Conservation (phyloP, 805 yeast species). For the Brettanomyces anomalus region DNA sequence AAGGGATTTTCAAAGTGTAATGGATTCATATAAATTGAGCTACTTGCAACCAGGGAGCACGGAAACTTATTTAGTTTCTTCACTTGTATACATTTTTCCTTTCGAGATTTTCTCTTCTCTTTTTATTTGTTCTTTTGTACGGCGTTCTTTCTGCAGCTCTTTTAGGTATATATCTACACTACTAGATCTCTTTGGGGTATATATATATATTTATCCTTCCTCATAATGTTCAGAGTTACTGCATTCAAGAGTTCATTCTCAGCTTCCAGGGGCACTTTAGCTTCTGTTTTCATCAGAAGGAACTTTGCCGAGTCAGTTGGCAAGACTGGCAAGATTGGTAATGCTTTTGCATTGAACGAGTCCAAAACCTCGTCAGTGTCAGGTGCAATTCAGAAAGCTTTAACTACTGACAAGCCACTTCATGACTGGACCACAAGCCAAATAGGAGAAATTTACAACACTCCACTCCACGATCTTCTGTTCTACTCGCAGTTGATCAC, state of each 20-base stretch:
- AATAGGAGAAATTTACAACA: conserved; percentile 48
- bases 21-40: background rate
- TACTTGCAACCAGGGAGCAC: background rate
- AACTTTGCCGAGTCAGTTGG: too few relatives aligned
- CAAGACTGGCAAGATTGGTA: too few relatives aligned
- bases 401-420: conserved; percentile 22
- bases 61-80: background rate
- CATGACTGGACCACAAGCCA: conserved; percentile 53
- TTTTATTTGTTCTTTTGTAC: too few relatives aligned
- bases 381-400: conserved; percentile 14
- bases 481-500: conserved; percentile 58
- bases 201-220: background rate
- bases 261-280: too few relatives aligned
- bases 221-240: background rate
- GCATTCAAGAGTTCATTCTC: background rate
- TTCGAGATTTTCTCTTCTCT: too few relatives aligned
- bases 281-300: too few relatives aligned
- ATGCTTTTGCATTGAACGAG: too few relatives aligned
- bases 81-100: background rate
- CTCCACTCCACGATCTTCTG: conserved; percentile 57
- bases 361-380: background rate
- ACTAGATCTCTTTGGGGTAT: too few relatives aligned
- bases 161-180: too few relatives aligned
- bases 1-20: background rate
- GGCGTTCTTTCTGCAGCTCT: too few relatives aligned